phyloP scores from a whole-genome alignment of 2,329 filamentous ascomycete species.

The Pleochaeta shiraiana region DNA sequence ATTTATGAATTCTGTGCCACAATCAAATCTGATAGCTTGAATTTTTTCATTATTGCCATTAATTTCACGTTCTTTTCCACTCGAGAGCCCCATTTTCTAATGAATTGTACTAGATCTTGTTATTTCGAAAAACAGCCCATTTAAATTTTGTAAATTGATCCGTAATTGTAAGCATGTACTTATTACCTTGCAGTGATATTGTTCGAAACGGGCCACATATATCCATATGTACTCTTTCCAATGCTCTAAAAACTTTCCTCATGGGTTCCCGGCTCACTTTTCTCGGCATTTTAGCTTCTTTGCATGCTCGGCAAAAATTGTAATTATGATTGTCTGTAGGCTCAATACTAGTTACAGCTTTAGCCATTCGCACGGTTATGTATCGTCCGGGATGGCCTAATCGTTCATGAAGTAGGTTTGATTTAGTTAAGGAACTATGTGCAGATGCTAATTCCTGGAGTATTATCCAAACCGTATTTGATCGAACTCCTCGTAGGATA shows the following conservation, averaged over 20 bases:
- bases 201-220: not conserved
- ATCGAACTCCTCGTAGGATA: not conserved
- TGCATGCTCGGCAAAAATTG: not conserved
- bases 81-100: not conserved
- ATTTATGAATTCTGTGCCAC: not conserved
- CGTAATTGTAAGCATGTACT: not conserved
- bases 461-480: slow-evolving; percentile 2
- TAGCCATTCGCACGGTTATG: not conserved
- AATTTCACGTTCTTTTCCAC: not conserved
- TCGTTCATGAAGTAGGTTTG: not conserved
- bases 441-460: not conserved
- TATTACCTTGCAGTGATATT: not conserved
- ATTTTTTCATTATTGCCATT: slow-evolving; percentile 1
- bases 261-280: not conserved
- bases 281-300: not conserved
- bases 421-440: not conserved
- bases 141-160: not conserved
- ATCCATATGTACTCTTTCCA: not conserved
- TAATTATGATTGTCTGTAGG: not conserved
- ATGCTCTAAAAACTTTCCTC: not conserved
- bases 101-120: not conserved
- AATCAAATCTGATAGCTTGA: not conserved
- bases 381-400: not conserved
- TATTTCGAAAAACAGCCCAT: not conserved
- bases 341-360: not conserved